phyloP scores from a whole-genome alignment of 208 protist species.

The Leishmania turanica region DNA sequence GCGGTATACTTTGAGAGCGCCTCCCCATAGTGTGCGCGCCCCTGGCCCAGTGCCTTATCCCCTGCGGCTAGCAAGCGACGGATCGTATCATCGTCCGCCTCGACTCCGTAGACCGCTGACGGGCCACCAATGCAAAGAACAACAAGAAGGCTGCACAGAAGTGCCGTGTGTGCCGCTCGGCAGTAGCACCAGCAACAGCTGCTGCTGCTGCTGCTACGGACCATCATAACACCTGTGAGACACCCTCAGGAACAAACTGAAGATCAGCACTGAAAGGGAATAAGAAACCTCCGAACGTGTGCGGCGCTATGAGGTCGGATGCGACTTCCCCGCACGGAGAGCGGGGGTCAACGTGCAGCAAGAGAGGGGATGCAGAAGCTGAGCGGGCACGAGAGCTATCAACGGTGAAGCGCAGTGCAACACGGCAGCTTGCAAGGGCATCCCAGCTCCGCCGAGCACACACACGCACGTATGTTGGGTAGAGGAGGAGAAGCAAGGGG shows the following conservation, averaged over 20 bases:
- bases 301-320: background rate
- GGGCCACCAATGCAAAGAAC: background rate
- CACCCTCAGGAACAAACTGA: background rate
- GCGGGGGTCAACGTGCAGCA: background rate
- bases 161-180: background rate
- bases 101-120: background rate
- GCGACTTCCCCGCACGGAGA: background rate
- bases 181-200: background rate
- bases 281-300: background rate
- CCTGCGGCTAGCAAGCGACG: slow-evolving; percentile 61
- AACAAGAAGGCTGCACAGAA: background rate
- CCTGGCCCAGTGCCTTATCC: slow-evolving; percentile 69
- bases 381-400: background rate
- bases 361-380: background rate
- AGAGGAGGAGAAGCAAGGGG: background rate
- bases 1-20: slow-evolving; percentile 88
- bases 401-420: background rate
- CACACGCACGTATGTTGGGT: background rate
- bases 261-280: background rate
- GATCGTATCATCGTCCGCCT: slow-evolving; percentile 42
- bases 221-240: background rate
- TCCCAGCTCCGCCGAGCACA: too few species aligned
- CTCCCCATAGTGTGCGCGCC: slow-evolving; percentile 72
- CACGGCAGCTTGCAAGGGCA: background rate
- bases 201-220: too few species aligned